These are phyloP conservation scores for Alternaria panax DNA, from an alignment of 2,329 filamentous ascomycete genomes.

Conservation along the genomic window DNA sequence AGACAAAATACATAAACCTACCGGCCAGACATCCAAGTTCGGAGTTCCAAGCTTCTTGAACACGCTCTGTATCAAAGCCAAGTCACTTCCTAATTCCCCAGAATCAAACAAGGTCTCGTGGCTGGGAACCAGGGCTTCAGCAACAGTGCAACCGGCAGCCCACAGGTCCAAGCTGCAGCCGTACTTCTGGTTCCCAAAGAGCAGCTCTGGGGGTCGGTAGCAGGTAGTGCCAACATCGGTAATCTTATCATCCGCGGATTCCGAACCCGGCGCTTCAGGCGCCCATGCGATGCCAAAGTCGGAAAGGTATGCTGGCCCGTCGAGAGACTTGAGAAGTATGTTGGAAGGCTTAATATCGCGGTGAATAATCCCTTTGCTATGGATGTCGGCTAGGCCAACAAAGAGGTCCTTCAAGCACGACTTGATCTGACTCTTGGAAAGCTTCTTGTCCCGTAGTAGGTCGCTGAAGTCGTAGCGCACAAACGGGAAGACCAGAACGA, in stretches of 20 bases:
- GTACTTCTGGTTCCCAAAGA: slow-evolving; percentile 85
- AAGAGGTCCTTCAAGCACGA: slow-evolving; percentile 73
- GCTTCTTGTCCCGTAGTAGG: slow-evolving; percentile 64
- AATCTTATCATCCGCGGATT: slow-evolving; percentile 74
- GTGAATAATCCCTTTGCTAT: slow-evolving; percentile 81
- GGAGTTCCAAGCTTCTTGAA: slow-evolving; percentile 93
- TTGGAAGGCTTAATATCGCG: slow-evolving; percentile 95
- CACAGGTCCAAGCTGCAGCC: slow-evolving; percentile 81
- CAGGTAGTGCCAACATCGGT: slow-evolving; percentile 92
- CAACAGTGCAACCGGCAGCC: slow-evolving; percentile 83
- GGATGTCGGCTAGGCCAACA: slow-evolving; percentile 73
- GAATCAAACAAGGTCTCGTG: slow-evolving; percentile 79
- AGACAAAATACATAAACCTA: slow-evolving; percentile 44
- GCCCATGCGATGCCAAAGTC: slow-evolving; percentile 96
- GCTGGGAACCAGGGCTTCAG: slow-evolving; percentile 70
- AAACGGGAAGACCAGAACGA: slow-evolving; percentile 87
- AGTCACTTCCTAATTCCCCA: slow-evolving; percentile 88
- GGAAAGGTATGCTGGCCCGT: slow-evolving; percentile 78
- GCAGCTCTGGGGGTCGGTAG: slow-evolving; percentile 87
- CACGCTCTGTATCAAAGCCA: slow-evolving; percentile 88
- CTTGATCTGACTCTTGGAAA: slow-evolving; percentile 50
- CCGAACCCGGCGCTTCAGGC: slow-evolving; percentile 63
- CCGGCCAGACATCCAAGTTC: slow-evolving; percentile 81
- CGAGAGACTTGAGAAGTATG: slow-evolving; percentile 72
- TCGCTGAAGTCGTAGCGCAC: slow-evolving; percentile 74